phyloP scores from a whole-genome alignment of 2,329 filamentous ascomycete species.

The Fusarium camptoceras region DNA sequence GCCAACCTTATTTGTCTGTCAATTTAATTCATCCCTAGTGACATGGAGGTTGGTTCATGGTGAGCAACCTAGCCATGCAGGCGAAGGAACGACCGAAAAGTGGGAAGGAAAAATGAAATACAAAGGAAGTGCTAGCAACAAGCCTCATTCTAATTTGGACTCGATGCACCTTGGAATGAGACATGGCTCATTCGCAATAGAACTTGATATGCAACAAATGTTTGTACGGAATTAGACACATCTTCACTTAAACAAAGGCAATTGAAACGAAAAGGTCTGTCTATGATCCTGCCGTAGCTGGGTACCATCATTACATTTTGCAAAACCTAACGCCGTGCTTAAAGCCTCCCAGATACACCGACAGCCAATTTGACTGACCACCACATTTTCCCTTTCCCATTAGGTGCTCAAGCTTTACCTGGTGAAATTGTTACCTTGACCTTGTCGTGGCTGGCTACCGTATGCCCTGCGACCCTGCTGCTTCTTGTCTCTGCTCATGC shows the following conservation, averaged over 20 bases:
- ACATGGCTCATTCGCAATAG: constrained; percentile 2
- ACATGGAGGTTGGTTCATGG: not conserved
- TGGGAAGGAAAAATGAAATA: not conserved
- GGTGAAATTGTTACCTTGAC: constrained; percentile 42
- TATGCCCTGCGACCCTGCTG: constrained; percentile 74
- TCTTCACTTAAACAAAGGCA: constrained; percentile 8
- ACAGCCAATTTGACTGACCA: constrained; percentile 29
- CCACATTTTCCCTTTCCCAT: constrained; percentile 9
- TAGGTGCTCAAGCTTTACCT: constrained; percentile 32
- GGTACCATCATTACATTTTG: constrained; percentile 47
- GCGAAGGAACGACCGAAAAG: not conserved
- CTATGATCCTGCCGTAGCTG: constrained; percentile 32
- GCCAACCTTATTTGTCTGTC: not conserved
- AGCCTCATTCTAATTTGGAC: not conserved
- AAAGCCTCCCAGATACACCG: constrained; percentile 42
- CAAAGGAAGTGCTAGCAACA: not conserved
- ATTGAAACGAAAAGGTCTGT: constrained; percentile 26
- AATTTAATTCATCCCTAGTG: not conserved
- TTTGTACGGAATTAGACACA: not conserved
- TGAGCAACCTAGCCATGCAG: not conserved
- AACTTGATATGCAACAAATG: not conserved
- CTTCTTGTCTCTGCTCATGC: constrained; percentile 77
- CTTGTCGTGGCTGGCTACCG: constrained; percentile 80
- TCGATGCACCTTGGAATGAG: not conserved
- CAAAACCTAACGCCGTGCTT: constrained; percentile 49